Conservation (phyloP, 192 early-diverging fungal genomes). For the Rhizophlyctis rosea region DNA sequence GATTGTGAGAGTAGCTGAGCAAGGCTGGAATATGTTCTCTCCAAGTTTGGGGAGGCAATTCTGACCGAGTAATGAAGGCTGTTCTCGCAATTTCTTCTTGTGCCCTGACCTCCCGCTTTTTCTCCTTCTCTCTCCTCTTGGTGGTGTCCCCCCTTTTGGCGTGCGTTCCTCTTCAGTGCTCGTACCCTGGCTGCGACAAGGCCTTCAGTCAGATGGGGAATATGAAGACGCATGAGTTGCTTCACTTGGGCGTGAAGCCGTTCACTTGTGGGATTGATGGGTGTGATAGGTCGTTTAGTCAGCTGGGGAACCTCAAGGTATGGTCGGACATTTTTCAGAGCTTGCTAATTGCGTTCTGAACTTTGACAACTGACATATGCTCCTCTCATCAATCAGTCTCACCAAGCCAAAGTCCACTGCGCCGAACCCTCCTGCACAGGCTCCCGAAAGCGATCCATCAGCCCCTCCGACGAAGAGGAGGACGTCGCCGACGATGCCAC, state of each 20-base stretch:
- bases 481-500: conserved; percentile 1
- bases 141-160: neutral
- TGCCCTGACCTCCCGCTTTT: conserved; percentile 2
- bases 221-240: conserved; percentile 77
- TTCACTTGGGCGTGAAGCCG: conserved; percentile 72
- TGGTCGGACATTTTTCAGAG: neutral
- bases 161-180: conserved; percentile 37
- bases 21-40: neutral
- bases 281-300: conserved; percentile 72
- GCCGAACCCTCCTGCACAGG: too few species aligned
- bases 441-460: conserved; percentile 4
- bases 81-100: neutral
- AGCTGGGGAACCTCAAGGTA: conserved; percentile 62
- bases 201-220: conserved; percentile 79
- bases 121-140: conserved; percentile 5
- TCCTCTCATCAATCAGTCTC: conserved; percentile 2
- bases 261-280: conserved; percentile 63
- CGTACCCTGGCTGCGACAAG: conserved; percentile 68
- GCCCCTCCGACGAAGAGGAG: conserved; percentile 11
- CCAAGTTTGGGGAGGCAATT: neutral
- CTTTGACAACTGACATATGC: too few species aligned
- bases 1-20: conserved; percentile 6
- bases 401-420: conserved; percentile 23
- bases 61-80: conserved; percentile 27
- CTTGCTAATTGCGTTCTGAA: neutral